phyloP scores from a whole-genome alignment of 129 eudicot genomes.

The Lonicera japonica region DNA sequence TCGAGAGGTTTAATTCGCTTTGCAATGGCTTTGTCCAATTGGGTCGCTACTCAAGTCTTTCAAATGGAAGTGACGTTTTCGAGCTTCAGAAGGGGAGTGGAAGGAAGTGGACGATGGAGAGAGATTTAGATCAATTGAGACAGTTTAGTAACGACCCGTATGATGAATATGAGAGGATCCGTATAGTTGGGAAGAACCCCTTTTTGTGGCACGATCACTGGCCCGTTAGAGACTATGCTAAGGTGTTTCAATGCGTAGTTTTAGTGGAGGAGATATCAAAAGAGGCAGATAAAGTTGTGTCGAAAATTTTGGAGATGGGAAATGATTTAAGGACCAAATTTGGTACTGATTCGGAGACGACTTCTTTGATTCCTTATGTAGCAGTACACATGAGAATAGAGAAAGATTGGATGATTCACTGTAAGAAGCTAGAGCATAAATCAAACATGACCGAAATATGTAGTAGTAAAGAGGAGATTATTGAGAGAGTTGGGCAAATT shows the following conservation, averaged over 20 bases:
- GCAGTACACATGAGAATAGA: slow-evolving; percentile 99
- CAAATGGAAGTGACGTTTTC: slow-evolving; percentile 33
- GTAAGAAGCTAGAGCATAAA: slow-evolving; percentile 69
- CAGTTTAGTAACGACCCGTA: slow-evolving; percentile 33
- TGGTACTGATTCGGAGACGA: not conserved
- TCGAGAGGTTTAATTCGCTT: slow-evolving; percentile 50
- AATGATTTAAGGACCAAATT: slow-evolving; percentile 3
- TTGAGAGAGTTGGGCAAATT: slow-evolving; percentile 58
- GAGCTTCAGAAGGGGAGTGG: slow-evolving; percentile 85
- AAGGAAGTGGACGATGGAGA: slow-evolving; percentile 72
- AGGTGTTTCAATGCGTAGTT: slow-evolving; percentile 68
- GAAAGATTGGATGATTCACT: slow-evolving; percentile 98
- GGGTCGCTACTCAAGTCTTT: slow-evolving; percentile 45
- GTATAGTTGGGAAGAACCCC: slow-evolving; percentile 75
- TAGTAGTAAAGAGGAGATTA: slow-evolving; percentile 79
- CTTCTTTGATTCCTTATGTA: slow-evolving; percentile 53
- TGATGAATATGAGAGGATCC: slow-evolving; percentile 46
- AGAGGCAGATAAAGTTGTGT: slow-evolving; percentile 70
- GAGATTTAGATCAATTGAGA: slow-evolving; percentile 67
- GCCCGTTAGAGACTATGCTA: slow-evolving; percentile 80
- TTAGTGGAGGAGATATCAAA: slow-evolving; percentile 65
- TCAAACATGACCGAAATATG: slow-evolving; percentile 59
- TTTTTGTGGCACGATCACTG: slow-evolving; percentile 99
- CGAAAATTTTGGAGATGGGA: slow-evolving; percentile 58
- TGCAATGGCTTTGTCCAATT: slow-evolving; percentile 69